Base-by-base conservation (phyloP, 148 eudicot species). In the Rheum nobile region DNA sequence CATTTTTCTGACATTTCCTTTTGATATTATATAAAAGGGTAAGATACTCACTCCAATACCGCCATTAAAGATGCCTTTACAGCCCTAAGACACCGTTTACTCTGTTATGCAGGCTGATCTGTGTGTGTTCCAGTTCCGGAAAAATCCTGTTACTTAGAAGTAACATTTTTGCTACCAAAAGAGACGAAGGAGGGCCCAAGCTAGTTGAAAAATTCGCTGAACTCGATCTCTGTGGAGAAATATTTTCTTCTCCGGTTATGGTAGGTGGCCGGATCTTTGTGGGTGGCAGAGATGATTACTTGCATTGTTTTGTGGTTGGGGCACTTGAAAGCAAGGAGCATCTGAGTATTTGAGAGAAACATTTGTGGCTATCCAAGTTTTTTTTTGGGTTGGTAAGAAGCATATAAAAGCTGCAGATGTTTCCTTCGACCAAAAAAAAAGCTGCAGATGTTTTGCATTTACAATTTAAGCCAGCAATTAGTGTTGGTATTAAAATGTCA, bases 201-300 rank as follows among this genome's bases (percentile, higher is more conserved):
- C n/a, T 52, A 38, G 87, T 91, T 34, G 44, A 75, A 65, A 90
- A 89, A 75, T 83, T 86, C 67, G 90, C 89, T 22, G 85, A 87
- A 75, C 47, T 88, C 34, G 85, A 88, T 71, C 86, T 94, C 7
- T 52, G 79, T 71, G 98, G 98, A 41, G 90, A 88, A 71, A 77
- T 94, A 71, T 91, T 91, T 79, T 94, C 98, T 41, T 94, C 98
- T 19, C 97, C 97, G 0, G 88, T 94, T 50, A 89, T 94, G 97
- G 81, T 89, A 72, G 93, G 90, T 52, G 98, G 97, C 61, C 88
- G 78, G 78, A 79, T 94, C 75, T 89, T 91, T 75, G 90, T 94
- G 47, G 98, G 98, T 71, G 91, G 97, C 57, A 90, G 97, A 81
- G 98, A 91, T 83, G 97, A 94, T 80, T 85, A 81, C 79, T 57